Base-by-base conservation (phyloP, 768 basidiomycete genomes). In the Obba rivulosa region DNA sequence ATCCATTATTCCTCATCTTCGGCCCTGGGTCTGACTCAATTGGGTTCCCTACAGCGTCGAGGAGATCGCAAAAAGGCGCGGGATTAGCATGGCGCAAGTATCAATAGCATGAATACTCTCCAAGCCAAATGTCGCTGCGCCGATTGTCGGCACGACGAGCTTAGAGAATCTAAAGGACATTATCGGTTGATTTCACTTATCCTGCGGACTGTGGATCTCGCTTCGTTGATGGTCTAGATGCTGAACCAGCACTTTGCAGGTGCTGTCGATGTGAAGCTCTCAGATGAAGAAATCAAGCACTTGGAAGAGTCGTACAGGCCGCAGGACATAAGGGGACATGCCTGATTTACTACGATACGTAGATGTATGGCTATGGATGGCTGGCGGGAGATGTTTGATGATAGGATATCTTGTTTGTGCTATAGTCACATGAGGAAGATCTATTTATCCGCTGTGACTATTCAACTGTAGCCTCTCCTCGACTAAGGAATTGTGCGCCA, bases 271-370 rank as follows among this genome's bases (percentile, higher is more conserved):
- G 51, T 82, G 24, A 66, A 69, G 47, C 69, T 85, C 40, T 74
- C 75, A 0, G 66, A 70, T 2, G 81, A 83, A 17, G 83, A 85
- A 56, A 64, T 78, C 42, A 72, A 75, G 61, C 69, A 70, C 46
- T 70, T 86, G 28, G 73, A 76, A 49, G 74, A 78, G 53, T 71
- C 76, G 0, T 84, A 86, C 66, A 37, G 59, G 41, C 68, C 79
- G 1, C 21, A 23, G 35, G 25, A 20, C 7, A 45, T 45, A 18
- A 37, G 17, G 14, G 44, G 44, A 5, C 17, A 45, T 36, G 34
- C n/a, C 17, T 37, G 14, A n/a, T n/a, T 54, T 52, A 74, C 68
- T 55, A 76, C 64, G 54, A 70, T 70, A 57, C 69, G 67, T 44
- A 62, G 74, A 45, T n/a, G n/a, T n/a, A n/a, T n/a, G n/a, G n/a